Evolutionary conservation across 2,329 filamentous ascomycete genomes (phyloP).

Genomic region (Cyphellophora attinorum): DNA sequence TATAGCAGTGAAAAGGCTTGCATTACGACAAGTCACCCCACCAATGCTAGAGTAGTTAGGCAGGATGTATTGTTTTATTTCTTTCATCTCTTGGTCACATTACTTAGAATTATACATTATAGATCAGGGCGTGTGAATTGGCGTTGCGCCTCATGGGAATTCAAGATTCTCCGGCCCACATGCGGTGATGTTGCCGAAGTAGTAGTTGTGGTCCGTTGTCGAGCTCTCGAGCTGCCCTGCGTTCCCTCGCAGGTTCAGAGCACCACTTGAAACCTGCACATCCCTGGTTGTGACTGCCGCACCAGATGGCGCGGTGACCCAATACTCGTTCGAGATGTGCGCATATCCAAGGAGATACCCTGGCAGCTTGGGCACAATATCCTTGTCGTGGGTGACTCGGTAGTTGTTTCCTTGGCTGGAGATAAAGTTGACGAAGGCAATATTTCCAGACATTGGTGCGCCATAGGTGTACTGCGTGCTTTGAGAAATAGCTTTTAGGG

Average conservation of each 20-base stretch:
- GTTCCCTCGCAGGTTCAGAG: constrained; percentile 25
- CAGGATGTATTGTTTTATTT: too few relatives aligned
- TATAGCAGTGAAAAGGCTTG: too few relatives aligned
- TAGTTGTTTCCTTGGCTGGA: constrained; percentile 26
- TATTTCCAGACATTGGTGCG: constrained; percentile 32
- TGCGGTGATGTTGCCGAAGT: constrained; percentile 5
- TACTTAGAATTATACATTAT: constrained; percentile 1
- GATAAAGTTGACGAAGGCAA: constrained; percentile 27
- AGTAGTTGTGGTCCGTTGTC: constrained; percentile 19
- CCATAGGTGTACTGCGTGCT: constrained; percentile 30
- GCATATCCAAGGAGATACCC: constrained; percentile 23
- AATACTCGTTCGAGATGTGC: constrained; percentile 31
- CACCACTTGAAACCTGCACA: constrained; percentile 24
- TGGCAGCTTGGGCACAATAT: constrained; percentile 29
- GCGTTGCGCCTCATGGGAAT: constrained; percentile 1
- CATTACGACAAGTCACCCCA: too few relatives aligned
- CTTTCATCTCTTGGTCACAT: too few relatives aligned
- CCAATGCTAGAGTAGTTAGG: too few relatives aligned
- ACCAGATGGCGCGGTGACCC: constrained; percentile 26
- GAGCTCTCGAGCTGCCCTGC: constrained; percentile 19
- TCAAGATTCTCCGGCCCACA: constrained; percentile 8
- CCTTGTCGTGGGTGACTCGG: constrained; percentile 29
- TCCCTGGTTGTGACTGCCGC: constrained; percentile 22
- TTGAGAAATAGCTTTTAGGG: background rate
- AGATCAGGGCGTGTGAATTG: too few relatives aligned